A percentile compares a stretch with the other conserved stretches of the same genome.
These are phyloP conservation scores for Raphanus hybrid DNA, from an alignment of 441 rosid species.

Conservation along the genomic window DNA sequence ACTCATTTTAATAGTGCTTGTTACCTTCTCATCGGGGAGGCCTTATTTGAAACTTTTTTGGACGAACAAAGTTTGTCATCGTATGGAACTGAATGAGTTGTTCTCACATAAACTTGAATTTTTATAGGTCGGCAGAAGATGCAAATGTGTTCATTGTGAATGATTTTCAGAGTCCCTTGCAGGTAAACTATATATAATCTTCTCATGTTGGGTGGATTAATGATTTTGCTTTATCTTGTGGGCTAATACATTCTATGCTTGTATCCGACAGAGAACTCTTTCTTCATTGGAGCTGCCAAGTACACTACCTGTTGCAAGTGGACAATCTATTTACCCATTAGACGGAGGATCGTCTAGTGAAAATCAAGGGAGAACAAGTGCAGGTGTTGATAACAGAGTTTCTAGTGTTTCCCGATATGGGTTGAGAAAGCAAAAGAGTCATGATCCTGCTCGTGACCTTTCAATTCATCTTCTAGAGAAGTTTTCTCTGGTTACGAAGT, in stretches of 20 bases:
- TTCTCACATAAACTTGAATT: constrained; percentile 19
- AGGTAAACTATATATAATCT: constrained; percentile 53
- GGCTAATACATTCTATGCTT: constrained; percentile 37
- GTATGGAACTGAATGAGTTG: constrained; percentile 28
- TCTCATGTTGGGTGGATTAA: constrained; percentile 17
- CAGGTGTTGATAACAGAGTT: constrained; percentile 42
- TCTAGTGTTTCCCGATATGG: constrained; percentile 52
- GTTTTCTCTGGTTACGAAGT: constrained; percentile 93
- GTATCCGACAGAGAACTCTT: constrained; percentile 69
- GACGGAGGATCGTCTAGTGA: constrained; percentile 54
- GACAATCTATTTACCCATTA: constrained; percentile 51
- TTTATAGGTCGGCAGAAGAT: constrained; percentile 88
- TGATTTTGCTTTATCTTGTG: constrained; percentile 17
- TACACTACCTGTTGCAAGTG: constrained; percentile 74
- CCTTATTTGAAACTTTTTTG: not conserved
- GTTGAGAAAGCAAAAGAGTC: constrained; percentile 68
- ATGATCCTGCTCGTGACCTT: constrained; percentile 91
- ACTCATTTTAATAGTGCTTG: not conserved
- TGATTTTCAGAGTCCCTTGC: constrained; percentile 87
- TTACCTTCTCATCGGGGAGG: constrained; percentile 16
- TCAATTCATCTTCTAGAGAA: constrained; percentile 91
- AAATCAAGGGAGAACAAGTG: constrained; percentile 52
- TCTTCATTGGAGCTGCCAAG: constrained; percentile 95
- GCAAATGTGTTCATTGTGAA: constrained; percentile 89
- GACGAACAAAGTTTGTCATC: not conserved